Conservation (phyloP, 179 eudicot species). For the Vitellaria paradoxa region DNA sequence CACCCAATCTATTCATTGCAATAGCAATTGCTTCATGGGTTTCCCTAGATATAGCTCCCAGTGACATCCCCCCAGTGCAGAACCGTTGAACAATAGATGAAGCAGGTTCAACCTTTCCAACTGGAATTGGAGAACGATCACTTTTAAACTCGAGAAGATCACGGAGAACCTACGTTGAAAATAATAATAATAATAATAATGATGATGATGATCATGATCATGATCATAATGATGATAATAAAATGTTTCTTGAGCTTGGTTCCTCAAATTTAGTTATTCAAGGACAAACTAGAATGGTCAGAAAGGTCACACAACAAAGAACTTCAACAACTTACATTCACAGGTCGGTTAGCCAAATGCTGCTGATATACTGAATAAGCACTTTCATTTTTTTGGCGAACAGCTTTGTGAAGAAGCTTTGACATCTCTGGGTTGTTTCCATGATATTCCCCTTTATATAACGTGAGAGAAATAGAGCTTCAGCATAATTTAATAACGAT, state of each 20-base stretch:
- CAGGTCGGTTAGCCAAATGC: conserved; percentile 95
- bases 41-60: conserved; percentile 99
- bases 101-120: conserved; percentile 97
- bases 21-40: conserved; percentile 99
- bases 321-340: conserved; percentile 57
- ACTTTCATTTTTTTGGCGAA: conserved; percentile 91
- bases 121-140: conserved; percentile 88
- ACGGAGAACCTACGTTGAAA: conserved; percentile 67
- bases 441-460: conserved; percentile 82
- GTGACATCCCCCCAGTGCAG: conserved; percentile 99
- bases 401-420: conserved; percentile 97
- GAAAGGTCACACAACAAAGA: conserved; percentile 3
- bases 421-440: conserved; percentile 99
- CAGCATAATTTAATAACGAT: conserved; percentile 1
- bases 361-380: conserved; percentile 97
- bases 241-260: conserved; percentile 1
- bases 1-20: conserved; percentile 98
- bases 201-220: too few relatives aligned
- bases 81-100: conserved; percentile 86
- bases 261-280: background rate
- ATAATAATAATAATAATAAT: too few relatives aligned
- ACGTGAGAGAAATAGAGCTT: conserved; percentile 5
- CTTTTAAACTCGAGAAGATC: conserved; percentile 94
- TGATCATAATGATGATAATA: too few relatives aligned
- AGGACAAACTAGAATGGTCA: background rate